phyloP scores from a whole-genome alignment of 2,329 filamentous ascomycete genomes.

The Colletotrichum musae region DNA sequence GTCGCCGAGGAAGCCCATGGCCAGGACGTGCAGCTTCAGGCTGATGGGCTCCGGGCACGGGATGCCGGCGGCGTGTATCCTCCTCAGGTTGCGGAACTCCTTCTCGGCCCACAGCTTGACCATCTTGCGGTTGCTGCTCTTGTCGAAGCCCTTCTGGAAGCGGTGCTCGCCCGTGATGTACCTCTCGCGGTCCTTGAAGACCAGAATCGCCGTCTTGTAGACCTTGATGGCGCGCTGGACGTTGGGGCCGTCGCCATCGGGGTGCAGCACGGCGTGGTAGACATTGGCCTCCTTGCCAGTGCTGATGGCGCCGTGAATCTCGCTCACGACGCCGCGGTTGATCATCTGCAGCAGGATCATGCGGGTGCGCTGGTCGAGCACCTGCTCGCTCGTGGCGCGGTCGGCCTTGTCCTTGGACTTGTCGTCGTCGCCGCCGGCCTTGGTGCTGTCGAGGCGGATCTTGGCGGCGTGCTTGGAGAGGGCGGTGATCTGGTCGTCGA shows the following conservation, averaged over 20 bases:
- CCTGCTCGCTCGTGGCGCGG: constrained; percentile 93
- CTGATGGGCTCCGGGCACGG: constrained; percentile 91
- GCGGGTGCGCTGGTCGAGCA: constrained; percentile 91
- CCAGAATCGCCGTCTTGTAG: constrained; percentile 97
- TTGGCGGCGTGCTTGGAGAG: constrained; percentile 88
- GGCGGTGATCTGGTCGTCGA: constrained; percentile 91
- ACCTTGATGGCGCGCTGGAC: constrained; percentile 94
- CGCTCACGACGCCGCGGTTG: constrained; percentile 88
- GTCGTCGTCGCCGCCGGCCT: constrained; percentile 56
- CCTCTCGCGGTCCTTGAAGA: constrained; percentile 97
- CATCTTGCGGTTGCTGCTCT: constrained; percentile 96
- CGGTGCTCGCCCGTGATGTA: constrained; percentile 96
- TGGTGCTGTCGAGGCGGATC: constrained; percentile 81
- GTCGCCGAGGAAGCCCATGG: constrained; percentile 95
- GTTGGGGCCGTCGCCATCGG: constrained; percentile 68
- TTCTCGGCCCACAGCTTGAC: constrained; percentile 99
- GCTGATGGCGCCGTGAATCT: constrained; percentile 94
- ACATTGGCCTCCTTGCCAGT: constrained; percentile 99
- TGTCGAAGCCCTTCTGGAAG: constrained; percentile 92
- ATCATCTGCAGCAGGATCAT: constrained; percentile 98
- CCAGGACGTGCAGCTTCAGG: constrained; percentile 92
- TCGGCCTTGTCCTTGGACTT: constrained; percentile 90
- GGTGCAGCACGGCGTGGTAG: constrained; percentile 84
- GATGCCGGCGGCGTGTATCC: constrained; percentile 87
- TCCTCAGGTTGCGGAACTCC: constrained; percentile 92